A percentile compares a stretch with the other conserved stretches of the same genome.
Evolutionary conservation across 140 eudicot species (phyloP).

Genomic region (Erigeron philadelphicus): DNA sequence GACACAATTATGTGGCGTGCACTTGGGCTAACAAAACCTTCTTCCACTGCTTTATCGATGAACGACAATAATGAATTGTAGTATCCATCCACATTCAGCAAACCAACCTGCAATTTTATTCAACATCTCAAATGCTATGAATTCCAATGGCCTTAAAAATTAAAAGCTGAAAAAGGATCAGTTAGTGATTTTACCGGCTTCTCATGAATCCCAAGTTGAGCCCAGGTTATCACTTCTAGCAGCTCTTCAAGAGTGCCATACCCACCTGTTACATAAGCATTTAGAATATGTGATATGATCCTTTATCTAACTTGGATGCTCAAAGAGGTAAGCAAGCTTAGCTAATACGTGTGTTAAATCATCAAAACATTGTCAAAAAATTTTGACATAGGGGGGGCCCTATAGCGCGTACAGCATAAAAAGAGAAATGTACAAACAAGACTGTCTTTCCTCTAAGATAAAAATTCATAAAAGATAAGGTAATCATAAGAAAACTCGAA

Average conservation of each 20-base stretch:
- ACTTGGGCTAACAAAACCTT: constrained; percentile 68
- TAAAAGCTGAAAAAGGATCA: neutral
- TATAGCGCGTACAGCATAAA: too few species aligned
- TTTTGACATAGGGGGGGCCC: too few species aligned
- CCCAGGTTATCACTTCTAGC: constrained; percentile 92
- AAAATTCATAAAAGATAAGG: neutral
- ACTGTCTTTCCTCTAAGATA: neutral
- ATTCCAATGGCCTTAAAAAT: neutral
- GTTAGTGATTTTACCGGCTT: constrained; percentile 53
- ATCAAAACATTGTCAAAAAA: neutral
- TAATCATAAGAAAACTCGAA: neutral
- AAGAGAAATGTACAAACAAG: too few species aligned
- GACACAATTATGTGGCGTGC: constrained; percentile 87
- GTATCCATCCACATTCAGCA: constrained; percentile 82
- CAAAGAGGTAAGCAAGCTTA: neutral
- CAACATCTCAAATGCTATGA: neutral
- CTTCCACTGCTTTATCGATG: constrained; percentile 84
- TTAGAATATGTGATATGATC: neutral
- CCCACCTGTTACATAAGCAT: constrained; percentile 49
- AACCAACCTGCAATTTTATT: constrained; percentile 53
- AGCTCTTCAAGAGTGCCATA: constrained; percentile 90
- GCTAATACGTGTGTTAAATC: neutral
- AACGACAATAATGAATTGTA: constrained; percentile 67
- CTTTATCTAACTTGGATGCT: neutral
- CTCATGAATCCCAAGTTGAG: constrained; percentile 87